phyloP scores from a whole-genome alignment of 208 protist genomes.

The Naegleria gruberi region DNA sequence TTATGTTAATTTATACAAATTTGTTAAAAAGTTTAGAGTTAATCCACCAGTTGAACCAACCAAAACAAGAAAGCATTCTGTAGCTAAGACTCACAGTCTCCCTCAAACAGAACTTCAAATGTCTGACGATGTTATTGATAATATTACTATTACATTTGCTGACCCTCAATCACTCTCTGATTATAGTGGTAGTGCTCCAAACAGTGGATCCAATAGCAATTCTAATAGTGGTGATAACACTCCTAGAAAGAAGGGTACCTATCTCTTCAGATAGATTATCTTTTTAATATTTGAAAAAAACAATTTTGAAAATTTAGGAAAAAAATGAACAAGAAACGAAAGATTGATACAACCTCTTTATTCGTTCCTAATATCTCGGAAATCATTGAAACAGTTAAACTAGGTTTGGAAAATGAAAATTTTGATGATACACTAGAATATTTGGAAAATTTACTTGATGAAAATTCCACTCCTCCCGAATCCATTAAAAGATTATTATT shows the following conservation, averaged over 20 bases:
- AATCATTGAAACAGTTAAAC: neutral
- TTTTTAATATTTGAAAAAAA: neutral
- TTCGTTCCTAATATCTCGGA: neutral
- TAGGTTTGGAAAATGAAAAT: neutral
- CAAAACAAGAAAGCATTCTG: neutral
- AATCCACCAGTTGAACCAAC: neutral
- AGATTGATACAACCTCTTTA: neutral
- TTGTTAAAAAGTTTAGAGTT: constrained; percentile 43
- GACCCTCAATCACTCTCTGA: neutral
- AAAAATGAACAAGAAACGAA: neutral
- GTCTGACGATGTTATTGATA: neutral
- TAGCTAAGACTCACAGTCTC: neutral
- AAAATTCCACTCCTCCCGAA: neutral
- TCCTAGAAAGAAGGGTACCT: neutral
- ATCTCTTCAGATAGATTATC: neutral
- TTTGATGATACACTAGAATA: neutral
- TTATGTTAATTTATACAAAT: constrained; percentile 48
- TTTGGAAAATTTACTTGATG: neutral
- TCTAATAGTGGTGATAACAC: neutral
- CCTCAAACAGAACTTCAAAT: neutral
- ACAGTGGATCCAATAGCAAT: neutral
- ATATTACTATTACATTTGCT: neutral
- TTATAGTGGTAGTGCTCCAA: neutral
- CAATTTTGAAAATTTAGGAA: neutral
- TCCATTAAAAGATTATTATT: neutral